These are phyloP conservation scores for Clonostachys sp. DNA, from an alignment of 2,329 filamentous ascomycete species.

Conservation along the genomic window DNA sequence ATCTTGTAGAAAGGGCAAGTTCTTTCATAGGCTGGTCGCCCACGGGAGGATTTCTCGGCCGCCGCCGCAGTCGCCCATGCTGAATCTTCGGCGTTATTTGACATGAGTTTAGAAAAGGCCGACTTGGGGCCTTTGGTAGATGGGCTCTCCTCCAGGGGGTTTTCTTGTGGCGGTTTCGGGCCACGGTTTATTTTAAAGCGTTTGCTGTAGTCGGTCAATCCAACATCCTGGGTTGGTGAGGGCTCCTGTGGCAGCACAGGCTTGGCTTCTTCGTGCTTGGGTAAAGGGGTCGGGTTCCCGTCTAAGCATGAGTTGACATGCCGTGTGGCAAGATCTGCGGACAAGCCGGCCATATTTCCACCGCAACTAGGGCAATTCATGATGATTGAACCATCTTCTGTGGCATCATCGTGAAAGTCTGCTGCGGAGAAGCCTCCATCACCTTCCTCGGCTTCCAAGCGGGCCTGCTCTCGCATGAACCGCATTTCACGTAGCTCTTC, in stretches of 20 bases:
- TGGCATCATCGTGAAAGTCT: slow-evolving; percentile 22
- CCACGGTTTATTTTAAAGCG: slow-evolving; percentile 65
- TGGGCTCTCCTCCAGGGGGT: slow-evolving; percentile 60
- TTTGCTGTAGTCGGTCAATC: slow-evolving; percentile 37
- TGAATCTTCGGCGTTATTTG: slow-evolving; percentile 79
- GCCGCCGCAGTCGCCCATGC: slow-evolving; percentile 88
- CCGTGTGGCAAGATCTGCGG: slow-evolving; percentile 63
- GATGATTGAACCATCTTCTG: slow-evolving; percentile 21
- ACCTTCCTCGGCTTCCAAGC: slow-evolving; percentile 55
- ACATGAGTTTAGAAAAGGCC: slow-evolving; percentile 84
- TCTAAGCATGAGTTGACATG: slow-evolving; percentile 96
- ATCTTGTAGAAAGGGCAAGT: slow-evolving; percentile 99
- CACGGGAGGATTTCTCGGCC: slow-evolving; percentile 70
- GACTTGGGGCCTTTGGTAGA: slow-evolving; percentile 19
- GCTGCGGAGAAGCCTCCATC: slow-evolving; percentile 27
- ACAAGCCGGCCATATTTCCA: slow-evolving; percentile 54
- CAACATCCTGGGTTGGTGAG: slow-evolving; percentile 14
- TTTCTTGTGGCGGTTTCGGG: slow-evolving; percentile 74
- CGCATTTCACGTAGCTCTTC: slow-evolving; percentile 62
- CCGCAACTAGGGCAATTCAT: slow-evolving; percentile 74
- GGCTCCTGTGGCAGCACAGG: slow-evolving; percentile 8
- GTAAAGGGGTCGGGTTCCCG: slow-evolving; percentile 64
- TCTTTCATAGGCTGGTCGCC: slow-evolving; percentile 80
- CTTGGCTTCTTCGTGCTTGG: slow-evolving; percentile 8
- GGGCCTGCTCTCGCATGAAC: slow-evolving; percentile 73